A percentile compares a stretch with the other conserved stretches of the same genome.
phyloP scores from a whole-genome alignment of 768 basidiomycete species.

The Leccinum incarnatum region DNA sequence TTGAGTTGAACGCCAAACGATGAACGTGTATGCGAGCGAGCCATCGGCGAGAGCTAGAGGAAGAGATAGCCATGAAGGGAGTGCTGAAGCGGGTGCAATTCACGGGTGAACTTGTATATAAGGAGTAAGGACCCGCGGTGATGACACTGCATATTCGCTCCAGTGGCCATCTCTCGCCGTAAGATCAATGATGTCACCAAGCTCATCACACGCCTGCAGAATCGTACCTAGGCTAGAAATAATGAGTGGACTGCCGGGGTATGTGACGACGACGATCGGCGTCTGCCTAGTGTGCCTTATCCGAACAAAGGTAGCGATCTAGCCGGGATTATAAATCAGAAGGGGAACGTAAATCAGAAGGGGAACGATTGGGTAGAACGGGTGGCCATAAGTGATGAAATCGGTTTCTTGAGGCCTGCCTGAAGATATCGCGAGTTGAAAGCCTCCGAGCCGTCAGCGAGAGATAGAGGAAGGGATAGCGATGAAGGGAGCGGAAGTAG shows the following conservation, averaged over 20 bases:
- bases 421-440: slow-evolving; percentile 96
- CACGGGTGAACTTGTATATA: too few species aligned
- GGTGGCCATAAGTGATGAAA: slow-evolving; percentile 94
- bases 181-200: slow-evolving; percentile 86
- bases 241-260: slow-evolving; percentile 87
- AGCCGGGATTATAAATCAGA: slow-evolving; percentile 88
- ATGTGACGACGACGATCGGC: slow-evolving; percentile 86
- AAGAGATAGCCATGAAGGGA: too few species aligned
- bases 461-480: too few species aligned
- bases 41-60: too few species aligned
- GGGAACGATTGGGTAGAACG: slow-evolving; percentile 90
- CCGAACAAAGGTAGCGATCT: slow-evolving; percentile 49
- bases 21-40: too few species aligned
- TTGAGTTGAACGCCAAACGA: too few species aligned
- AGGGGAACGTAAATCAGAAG: slow-evolving; percentile 30
- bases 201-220: slow-evolving; percentile 84
- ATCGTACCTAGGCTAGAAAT: slow-evolving; percentile 83
- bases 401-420: slow-evolving; percentile 79
- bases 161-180: slow-evolving; percentile 69
- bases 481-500: too few species aligned
- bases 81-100: too few species aligned
- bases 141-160: slow-evolving; percentile 41
- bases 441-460: slow-evolving; percentile 71
- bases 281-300: slow-evolving; percentile 36
- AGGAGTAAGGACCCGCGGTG: too few species aligned